Evolutionary conservation across 169 alveolate genomes (phyloP), one percentile per base, ranked within the genome.

Genomic region (Pseudocohnilembus persalinus): DNA sequence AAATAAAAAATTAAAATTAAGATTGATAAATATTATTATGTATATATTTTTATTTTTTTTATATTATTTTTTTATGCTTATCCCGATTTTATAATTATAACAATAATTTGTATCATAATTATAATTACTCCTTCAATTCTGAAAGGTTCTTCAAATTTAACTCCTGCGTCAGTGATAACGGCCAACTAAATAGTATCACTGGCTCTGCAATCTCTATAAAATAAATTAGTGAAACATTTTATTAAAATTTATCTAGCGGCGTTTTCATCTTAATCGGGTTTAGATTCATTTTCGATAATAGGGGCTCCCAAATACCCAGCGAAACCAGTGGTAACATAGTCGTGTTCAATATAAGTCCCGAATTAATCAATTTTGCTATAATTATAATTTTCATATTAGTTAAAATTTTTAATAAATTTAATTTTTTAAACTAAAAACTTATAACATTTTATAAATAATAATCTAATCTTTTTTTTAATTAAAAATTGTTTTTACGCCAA

Each of bases 201-300:
- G n/a, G 94, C 92, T 79, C 90, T 89, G n/a, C 90, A 88, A 85
- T 92, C 97, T 89, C 96, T 89, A 81, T 92, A 92, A 92, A 89
- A 92, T 80, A 92, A 82, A 63, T 84, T 91, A 34, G 76, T 76
- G 89, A 92, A 85, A 74, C 97, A 92, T 25, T 90, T 86, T 34
- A 88, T 90, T 0, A 94, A 65, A 25, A 94, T 81, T 73, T 78
- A 68, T 31, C 85, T 85, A 6, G 96, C 96, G 77, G 91, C 94
- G 1, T 77, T 85, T 81, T 89, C 93, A 80, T 93, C 80, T 28
- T 90, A 49, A 76, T 92, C 93, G 28, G 92, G 91, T 29, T 89
- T 78, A 91, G 94, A 93, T 28, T 88, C 87, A 33, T 90, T 85
- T 73, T 79, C 81, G 31, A 94, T 77, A 29, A 94, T 76, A 28